A percentile compares a stretch with the other conserved stretches of the same genome.
Conservation (phyloP, 257 asterid species). For the Anisodus tanguticus region DNA sequence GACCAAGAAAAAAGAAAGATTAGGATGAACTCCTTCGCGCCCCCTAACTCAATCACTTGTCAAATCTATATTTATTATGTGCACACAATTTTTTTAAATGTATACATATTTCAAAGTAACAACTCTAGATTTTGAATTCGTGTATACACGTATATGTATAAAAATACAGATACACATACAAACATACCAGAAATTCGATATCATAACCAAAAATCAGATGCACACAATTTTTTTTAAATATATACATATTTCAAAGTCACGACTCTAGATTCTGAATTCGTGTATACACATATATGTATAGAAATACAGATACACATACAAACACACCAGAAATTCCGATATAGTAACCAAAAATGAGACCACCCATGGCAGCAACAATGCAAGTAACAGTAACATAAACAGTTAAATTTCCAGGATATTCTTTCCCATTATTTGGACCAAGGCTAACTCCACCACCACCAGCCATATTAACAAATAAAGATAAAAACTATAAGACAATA, state of each 20-base stretch:
- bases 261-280: background rate
- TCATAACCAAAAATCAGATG: constrained; percentile 81
- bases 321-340: constrained; percentile 79
- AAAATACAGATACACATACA: background rate
- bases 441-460: constrained; percentile 80
- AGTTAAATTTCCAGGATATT: constrained; percentile 78
- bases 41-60: too few relatives aligned
- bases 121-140: background rate
- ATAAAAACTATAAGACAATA: background rate
- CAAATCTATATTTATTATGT: too few relatives aligned
- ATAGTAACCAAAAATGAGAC: constrained; percentile 86
- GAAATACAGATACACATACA: background rate
- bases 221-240: background rate
- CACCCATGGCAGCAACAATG: constrained; percentile 92
- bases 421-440: constrained; percentile 51
- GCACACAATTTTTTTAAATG: background rate
- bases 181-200: constrained; percentile 74
- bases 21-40: too few relatives aligned
- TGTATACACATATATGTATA: background rate
- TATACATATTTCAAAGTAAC: background rate
- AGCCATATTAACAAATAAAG: constrained; percentile 52
- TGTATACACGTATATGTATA: background rate
- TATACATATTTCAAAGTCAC: background rate
- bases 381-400: constrained; percentile 66
- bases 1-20: too few relatives aligned